A percentile compares a stretch with the other conserved stretches of the same genome.
phyloP scores from a whole-genome alignment of 441 rosid species.

The Adansonia rubrostipa region DNA sequence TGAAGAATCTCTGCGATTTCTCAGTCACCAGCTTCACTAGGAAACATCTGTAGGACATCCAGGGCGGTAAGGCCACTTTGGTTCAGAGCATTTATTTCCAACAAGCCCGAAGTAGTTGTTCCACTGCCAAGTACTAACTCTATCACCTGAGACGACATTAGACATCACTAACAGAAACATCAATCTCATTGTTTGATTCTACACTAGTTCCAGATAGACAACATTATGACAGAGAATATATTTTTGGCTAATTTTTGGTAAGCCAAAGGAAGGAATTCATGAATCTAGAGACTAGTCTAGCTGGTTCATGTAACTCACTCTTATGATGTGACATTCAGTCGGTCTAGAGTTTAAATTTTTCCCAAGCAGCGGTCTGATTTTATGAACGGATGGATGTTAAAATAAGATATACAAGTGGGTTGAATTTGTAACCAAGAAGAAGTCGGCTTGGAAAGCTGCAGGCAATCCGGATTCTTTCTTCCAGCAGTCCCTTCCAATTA shows the following conservation, averaged over 20 bases:
- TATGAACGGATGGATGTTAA: not conserved
- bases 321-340: too few species aligned
- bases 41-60: conserved; percentile 18
- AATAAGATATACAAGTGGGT: not conserved
- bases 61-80: conserved; percentile 20
- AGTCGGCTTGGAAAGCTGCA: too few species aligned
- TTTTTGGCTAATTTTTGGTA: too few species aligned
- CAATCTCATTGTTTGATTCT: not conserved
- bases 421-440: too few species aligned
- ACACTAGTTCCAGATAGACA: not conserved
- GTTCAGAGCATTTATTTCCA: conserved; percentile 19
- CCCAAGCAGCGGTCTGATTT: not conserved
- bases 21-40: conserved; percentile 24
- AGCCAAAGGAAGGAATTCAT: too few species aligned
- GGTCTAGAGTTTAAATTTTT: too few species aligned
- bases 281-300: too few species aligned
- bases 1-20: conserved; percentile 17
- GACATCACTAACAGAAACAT: not conserved
- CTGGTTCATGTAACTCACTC: too few species aligned
- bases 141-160: conserved; percentile 16
- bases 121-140: conserved; percentile 1
- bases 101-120: not conserved
- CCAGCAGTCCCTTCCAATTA: too few species aligned
- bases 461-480: too few species aligned
- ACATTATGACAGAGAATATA: not conserved